phyloP scores from a whole-genome alignment of 1,284 basidiomycete species.

The Marasmius fiardii region DNA sequence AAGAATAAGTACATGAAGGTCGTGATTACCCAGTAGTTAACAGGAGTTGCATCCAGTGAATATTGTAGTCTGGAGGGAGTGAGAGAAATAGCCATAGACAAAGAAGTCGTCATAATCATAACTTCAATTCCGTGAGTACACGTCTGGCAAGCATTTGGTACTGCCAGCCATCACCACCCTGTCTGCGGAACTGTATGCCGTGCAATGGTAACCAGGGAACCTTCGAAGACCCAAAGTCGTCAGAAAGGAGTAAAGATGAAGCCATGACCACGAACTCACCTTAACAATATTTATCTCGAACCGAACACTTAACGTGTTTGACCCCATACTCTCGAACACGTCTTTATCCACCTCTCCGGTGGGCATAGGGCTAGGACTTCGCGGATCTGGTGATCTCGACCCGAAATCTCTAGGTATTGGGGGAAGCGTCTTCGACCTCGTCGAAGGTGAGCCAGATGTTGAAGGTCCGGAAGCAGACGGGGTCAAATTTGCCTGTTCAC shows the following conservation, averaged over 20 bases:
- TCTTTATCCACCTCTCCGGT: slow-evolving; percentile 66
- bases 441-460: slow-evolving; percentile 33
- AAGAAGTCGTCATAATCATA: slow-evolving; percentile 44
- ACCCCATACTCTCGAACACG: slow-evolving; percentile 69
- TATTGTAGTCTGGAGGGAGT: slow-evolving; percentile 11
- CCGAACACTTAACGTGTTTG: slow-evolving; percentile 78
- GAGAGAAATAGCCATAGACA: slow-evolving; percentile 6
- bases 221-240: slow-evolving; percentile 39
- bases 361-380: slow-evolving; percentile 46
- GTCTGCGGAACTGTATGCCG: slow-evolving; percentile 93
- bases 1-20: neutral
- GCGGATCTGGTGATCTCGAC: slow-evolving; percentile 29
- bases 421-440: slow-evolving; percentile 61
- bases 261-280: slow-evolving; percentile 46
- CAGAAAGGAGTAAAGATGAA: slow-evolving; percentile 6
- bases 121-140: slow-evolving; percentile 89
- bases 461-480: slow-evolving; percentile 4
- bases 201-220: slow-evolving; percentile 93
- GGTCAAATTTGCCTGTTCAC: slow-evolving; percentile 21
- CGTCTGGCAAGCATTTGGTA: slow-evolving; percentile 96
- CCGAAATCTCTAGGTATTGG: slow-evolving; percentile 71
- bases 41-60: slow-evolving; percentile 12
- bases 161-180: slow-evolving; percentile 94
- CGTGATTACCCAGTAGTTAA: neutral
- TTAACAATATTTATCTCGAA: slow-evolving; percentile 96